A percentile compares a stretch with the other conserved stretches of the same genome.
Conservation (phyloP, 352 stramenopile genomes). For the Pythium biforme region DNA sequence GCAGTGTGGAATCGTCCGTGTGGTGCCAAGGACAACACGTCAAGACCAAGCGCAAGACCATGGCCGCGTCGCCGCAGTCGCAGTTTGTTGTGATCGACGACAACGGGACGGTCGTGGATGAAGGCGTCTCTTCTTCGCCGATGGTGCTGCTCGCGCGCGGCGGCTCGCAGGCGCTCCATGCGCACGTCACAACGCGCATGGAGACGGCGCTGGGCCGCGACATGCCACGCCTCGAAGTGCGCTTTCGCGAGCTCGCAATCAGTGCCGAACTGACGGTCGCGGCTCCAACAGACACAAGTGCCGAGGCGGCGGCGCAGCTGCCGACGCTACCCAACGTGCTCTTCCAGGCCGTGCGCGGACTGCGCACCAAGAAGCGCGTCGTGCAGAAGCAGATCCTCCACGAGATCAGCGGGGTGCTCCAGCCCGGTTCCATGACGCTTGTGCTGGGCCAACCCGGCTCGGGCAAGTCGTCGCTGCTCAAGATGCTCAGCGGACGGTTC, state of each 20-base stretch:
- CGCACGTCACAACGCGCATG: constrained; percentile 32
- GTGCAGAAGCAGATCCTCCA: constrained; percentile 48
- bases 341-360: constrained; percentile 32
- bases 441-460: constrained; percentile 35
- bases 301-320: constrained; percentile 23
- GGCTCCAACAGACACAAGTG: constrained; percentile 14
- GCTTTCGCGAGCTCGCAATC: constrained; percentile 24
- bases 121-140: neutral
- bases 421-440: constrained; percentile 40
- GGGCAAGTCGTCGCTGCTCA: constrained; percentile 40
- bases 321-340: constrained; percentile 45
- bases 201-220: constrained; percentile 35
- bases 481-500: constrained; percentile 43
- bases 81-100: too few relatives aligned
- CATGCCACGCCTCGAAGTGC: constrained; percentile 52
- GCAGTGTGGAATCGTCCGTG: too few relatives aligned
- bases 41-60: too few relatives aligned
- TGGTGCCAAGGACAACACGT: too few relatives aligned
- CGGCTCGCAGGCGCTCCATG: constrained; percentile 34
- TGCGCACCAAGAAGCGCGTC: constrained; percentile 42
- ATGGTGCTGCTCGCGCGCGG: constrained; percentile 33
- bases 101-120: too few relatives aligned
- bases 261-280: constrained; percentile 30
- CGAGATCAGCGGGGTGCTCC: constrained; percentile 45
- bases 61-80: too few relatives aligned